phyloP scores from a whole-genome alignment of 78 protist genomes.

The Carpediemonas membranifera region DNA sequence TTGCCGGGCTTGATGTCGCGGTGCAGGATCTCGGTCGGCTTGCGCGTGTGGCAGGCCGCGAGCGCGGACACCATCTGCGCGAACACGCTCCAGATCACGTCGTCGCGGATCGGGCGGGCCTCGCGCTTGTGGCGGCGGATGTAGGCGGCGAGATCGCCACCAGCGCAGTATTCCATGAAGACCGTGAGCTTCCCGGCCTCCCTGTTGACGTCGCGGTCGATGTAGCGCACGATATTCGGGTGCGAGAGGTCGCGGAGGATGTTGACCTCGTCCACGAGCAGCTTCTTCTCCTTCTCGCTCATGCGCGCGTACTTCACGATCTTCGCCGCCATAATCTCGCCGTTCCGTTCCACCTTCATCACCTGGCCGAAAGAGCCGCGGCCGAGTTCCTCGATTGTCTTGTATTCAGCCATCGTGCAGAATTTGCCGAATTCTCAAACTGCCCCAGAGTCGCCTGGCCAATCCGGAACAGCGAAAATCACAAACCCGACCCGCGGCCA shows the following conservation, averaged over 20 bases:
- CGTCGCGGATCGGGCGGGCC: slow-evolving; percentile 40
- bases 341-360: slow-evolving; percentile 10
- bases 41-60: slow-evolving; percentile 45
- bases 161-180: slow-evolving; percentile 75
- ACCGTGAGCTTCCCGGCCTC: slow-evolving; percentile 46
- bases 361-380: slow-evolving; percentile 62
- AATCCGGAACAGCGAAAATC: too few species aligned
- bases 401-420: slow-evolving; percentile 23
- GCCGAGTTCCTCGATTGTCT: slow-evolving; percentile 45
- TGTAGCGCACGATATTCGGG: slow-evolving; percentile 72
- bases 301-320: slow-evolving; percentile 58
- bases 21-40: slow-evolving; percentile 55
- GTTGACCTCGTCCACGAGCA: slow-evolving; percentile 64
- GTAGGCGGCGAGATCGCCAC: slow-evolving; percentile 68
- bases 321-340: slow-evolving; percentile 64
- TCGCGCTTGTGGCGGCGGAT: slow-evolving; percentile 39
- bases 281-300: slow-evolving; percentile 67
- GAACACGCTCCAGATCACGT: slow-evolving; percentile 52
- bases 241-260: slow-evolving; percentile 15
- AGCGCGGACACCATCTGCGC: slow-evolving; percentile 54
- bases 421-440: slow-evolving; percentile 23
- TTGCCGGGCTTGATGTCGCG: slow-evolving; percentile 33
- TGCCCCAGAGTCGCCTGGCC: neutral
- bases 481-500: too few species aligned
- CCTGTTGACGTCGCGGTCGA: slow-evolving; percentile 53